Base-by-base conservation (phyloP, 2,329 filamentous ascomycete species). In the Chrysoporthe cubensis region DNA sequence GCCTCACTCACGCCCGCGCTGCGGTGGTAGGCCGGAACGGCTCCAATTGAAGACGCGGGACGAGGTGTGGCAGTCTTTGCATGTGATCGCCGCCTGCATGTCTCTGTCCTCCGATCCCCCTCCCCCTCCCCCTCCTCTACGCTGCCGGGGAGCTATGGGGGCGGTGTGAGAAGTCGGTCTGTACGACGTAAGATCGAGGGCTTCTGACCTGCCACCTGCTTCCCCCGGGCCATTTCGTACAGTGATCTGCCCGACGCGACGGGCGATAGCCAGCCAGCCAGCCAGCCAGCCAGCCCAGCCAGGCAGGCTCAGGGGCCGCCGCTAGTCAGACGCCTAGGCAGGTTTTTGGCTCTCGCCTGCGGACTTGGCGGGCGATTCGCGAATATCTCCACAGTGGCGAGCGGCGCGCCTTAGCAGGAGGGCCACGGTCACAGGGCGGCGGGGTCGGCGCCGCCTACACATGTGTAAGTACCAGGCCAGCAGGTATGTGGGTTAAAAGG, bases 321-420 rank as follows among this genome's bases (percentile, higher is more conserved):
- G 37, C 37, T 40, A 40, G 37, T 40, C 37, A 6, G 37, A 40
- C 37, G 9, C 37, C 26, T 26, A 26, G 26, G 26, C 26, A 26
- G 26, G 26, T 26, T 26, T 26, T 26, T 40, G 37, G 37, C 37
- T 9, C 21, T 32, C 50, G 26, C 21, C 21, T 32, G 21, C 1
- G 32, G 26, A 54, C 50, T 54, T 54, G 50, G 50, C 50, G 32
- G 50, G 21, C 26, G 50, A 54, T 54, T 34, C 32, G 11, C 16
- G 57, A 32, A 60, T 60, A 60, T 40, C 26, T 26, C 57, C 57
- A 60, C 57, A 60, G 57, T 60, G 57, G 57, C 57, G 57, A 59
- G 37, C 21, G 26, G 46, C 2, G 18, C 26, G 26, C 26, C 26
- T 26, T 26, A 26, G 26, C 46, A 46, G 18, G 46, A 48, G 46